Conservation (phyloP, 2,329 filamentous ascomycete species). For the Metarhizium guizhouense region DNA sequence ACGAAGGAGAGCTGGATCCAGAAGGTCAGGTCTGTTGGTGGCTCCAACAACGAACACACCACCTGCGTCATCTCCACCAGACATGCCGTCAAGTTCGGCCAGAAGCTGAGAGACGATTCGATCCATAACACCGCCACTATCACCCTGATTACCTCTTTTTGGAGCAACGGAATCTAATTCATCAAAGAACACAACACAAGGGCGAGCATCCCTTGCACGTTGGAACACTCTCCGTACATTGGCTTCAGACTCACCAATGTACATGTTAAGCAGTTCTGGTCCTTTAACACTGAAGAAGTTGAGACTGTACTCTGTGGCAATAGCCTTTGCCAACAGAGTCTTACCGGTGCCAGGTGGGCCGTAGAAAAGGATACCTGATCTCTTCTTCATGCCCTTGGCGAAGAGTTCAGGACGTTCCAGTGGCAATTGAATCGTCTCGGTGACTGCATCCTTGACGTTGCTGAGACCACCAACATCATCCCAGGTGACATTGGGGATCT, state of each 20-base stretch:
- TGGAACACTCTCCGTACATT: constrained; percentile 88
- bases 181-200: constrained; percentile 90
- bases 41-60: constrained; percentile 96
- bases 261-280: constrained; percentile 89
- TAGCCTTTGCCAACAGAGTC: constrained; percentile 85
- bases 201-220: constrained; percentile 72
- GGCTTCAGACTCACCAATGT: constrained; percentile 88
- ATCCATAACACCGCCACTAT: constrained; percentile 97
- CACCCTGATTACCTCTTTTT: constrained; percentile 93
- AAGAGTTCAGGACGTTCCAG: constrained; percentile 89
- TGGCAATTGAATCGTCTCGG: constrained; percentile 91
- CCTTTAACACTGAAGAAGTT: constrained; percentile 95
- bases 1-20: constrained; percentile 81
- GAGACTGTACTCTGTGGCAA: constrained; percentile 85
- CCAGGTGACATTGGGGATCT: constrained; percentile 96
- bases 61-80: constrained; percentile 74
- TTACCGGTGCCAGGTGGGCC: constrained; percentile 88
- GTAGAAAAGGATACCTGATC: constrained; percentile 87
- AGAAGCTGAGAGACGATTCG: constrained; percentile 91
- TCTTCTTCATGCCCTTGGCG: constrained; percentile 96
- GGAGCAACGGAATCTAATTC: constrained; percentile 90
- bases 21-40: constrained; percentile 86
- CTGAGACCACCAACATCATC: constrained; percentile 88
- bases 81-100: constrained; percentile 96
- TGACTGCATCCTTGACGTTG: constrained; percentile 94